These are phyloP conservation scores for Nematocida sp. DNA, from an alignment of 371 early-diverging fungal species.

Conservation along the genomic window DNA sequence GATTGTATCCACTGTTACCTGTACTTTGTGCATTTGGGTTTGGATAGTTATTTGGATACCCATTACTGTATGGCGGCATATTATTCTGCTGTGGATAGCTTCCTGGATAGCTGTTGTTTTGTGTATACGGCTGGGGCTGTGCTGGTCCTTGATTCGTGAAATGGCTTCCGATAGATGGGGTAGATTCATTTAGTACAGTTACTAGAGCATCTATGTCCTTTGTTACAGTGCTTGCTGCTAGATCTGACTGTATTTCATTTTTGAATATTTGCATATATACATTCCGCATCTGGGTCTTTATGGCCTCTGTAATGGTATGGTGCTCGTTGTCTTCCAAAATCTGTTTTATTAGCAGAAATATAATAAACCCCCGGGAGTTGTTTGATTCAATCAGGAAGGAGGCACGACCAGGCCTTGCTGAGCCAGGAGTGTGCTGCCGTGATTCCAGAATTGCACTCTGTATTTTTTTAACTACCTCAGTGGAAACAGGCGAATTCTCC, in stretches of 20 bases:
- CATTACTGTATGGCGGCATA: background rate
- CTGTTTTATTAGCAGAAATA: conserved; percentile 20
- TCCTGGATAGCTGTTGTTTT: background rate
- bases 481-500: conserved; percentile 8
- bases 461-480: background rate
- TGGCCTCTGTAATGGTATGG: background rate
- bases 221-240: background rate
- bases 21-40: background rate
- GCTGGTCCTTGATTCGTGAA: background rate
- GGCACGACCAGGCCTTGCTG: background rate
- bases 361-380: conserved; percentile 10
- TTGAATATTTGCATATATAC: conserved; percentile 15
- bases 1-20: background rate
- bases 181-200: background rate
- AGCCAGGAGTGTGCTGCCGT: too few species aligned
- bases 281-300: background rate
- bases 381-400: conserved; percentile 7
- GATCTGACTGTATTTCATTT: background rate
- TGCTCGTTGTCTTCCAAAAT: conserved; percentile 5
- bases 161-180: background rate
- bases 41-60: background rate
- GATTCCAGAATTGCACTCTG: conserved; percentile 10
- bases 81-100: background rate
- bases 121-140: background rate
- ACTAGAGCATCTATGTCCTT: conserved; percentile 1